phyloP scores from a whole-genome alignment of 208 protist species.

The Acanthamoeba quina region DNA sequence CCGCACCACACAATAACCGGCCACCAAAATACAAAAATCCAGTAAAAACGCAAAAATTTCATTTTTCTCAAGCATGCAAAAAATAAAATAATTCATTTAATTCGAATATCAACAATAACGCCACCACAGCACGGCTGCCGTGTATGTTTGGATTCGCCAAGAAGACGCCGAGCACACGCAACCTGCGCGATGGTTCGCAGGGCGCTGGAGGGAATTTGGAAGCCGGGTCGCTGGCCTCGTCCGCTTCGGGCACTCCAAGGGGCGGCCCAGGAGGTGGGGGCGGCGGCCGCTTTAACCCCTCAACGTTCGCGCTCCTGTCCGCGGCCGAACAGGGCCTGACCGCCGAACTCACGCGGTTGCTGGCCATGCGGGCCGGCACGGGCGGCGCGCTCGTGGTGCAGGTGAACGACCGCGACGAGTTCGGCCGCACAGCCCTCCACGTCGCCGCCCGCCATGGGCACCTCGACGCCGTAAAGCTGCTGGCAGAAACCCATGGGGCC shows the following conservation, averaged over 20 bases:
- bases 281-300: slow-evolving; percentile 12
- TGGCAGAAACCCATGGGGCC: slow-evolving; percentile 8
- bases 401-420: slow-evolving; percentile 24
- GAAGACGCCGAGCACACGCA: slow-evolving; percentile 8
- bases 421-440: slow-evolving; percentile 41
- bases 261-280: background rate
- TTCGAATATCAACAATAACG: no score
- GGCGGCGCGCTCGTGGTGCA: background rate
- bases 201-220: background rate
- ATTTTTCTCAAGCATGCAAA: no score
- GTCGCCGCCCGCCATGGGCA: slow-evolving; percentile 31
- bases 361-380: background rate
- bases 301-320: background rate
- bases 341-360: slow-evolving; percentile 11
- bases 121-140: no score
- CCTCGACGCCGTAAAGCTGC: slow-evolving; percentile 1
- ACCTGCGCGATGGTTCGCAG: background rate
- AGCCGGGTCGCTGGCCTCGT: background rate
- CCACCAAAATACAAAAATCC: background rate
- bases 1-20: background rate
- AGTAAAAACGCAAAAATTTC: no score
- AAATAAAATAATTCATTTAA: no score
- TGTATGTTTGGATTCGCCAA: background rate
- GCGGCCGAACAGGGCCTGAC: background rate
- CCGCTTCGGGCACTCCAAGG: background rate